A percentile compares a stretch with the other conserved stretches of the same genome.
These are phyloP conservation scores for Medicago arabica DNA, from an alignment of 306 rosid species.

Conservation along the genomic window DNA sequence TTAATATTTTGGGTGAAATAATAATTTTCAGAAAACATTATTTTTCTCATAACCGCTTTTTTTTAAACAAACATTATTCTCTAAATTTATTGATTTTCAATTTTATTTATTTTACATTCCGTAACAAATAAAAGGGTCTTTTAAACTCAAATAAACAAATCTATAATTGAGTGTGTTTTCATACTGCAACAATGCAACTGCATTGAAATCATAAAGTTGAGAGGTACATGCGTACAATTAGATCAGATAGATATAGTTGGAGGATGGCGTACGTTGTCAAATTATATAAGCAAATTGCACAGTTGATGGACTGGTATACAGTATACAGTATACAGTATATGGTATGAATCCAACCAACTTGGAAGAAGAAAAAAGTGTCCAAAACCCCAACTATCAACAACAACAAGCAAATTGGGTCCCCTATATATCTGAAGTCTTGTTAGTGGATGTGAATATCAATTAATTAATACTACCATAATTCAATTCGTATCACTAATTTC, in stretches of 20 bases:
- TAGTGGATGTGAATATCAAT: neutral
- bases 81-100: no score
- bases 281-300: neutral
- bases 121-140: no score
- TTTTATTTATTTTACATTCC: no score
- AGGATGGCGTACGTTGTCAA: no score
- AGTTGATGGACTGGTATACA: neutral
- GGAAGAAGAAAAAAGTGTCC: conserved; percentile 4
- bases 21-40: no score
- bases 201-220: neutral
- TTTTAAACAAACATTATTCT: no score
- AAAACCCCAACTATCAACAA: conserved; percentile 6
- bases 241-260: neutral
- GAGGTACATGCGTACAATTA: neutral
- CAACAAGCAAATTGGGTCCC: neutral
- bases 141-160: no score
- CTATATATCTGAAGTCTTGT: neutral
- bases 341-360: neutral
- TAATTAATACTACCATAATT: neutral
- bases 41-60: no score
- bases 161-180: neutral
- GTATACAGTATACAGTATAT: neutral
- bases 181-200: neutral
- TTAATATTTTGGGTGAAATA: no score
- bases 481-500: neutral